Conservation (phyloP, 108 stramenopile genomes). For the Pseudonitzschia pungens region DNA sequence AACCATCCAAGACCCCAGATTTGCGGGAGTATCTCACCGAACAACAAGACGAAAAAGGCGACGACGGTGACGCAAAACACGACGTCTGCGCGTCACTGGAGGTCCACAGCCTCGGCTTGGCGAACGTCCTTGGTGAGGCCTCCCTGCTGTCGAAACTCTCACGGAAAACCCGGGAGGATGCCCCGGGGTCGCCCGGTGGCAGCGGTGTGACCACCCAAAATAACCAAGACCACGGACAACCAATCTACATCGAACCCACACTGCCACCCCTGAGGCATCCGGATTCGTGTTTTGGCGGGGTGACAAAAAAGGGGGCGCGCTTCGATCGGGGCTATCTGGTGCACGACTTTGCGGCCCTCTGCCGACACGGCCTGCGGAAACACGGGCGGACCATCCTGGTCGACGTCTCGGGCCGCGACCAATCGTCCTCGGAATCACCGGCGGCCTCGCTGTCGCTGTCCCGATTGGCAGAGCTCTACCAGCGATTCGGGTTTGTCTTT, state of each 20-base stretch:
- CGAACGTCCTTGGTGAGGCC: neutral
- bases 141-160: neutral
- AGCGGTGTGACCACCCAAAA: no score
- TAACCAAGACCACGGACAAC: no score
- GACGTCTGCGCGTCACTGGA: conserved; percentile 22
- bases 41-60: neutral
- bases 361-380: conserved; percentile 40
- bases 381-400: conserved; percentile 46
- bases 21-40: neutral
- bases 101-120: conserved; percentile 23
- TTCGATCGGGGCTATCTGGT: conserved; percentile 55
- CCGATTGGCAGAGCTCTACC: conserved; percentile 32
- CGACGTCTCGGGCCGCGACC: conserved; percentile 62
- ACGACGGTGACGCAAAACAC: neutral
- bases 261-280: conserved; percentile 49
- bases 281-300: conserved; percentile 22
- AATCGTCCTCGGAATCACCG: no score
- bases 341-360: conserved; percentile 72
- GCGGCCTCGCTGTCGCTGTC: no score
- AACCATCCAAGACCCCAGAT: neutral
- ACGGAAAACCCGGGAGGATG: no score
- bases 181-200: no score
- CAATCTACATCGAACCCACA: conserved; percentile 44
- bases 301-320: no score
- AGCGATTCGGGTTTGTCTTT: conserved; percentile 57